phyloP scores from a whole-genome alignment of 1,139 yeast genomes.

The Saccharomyces hybrid region DNA sequence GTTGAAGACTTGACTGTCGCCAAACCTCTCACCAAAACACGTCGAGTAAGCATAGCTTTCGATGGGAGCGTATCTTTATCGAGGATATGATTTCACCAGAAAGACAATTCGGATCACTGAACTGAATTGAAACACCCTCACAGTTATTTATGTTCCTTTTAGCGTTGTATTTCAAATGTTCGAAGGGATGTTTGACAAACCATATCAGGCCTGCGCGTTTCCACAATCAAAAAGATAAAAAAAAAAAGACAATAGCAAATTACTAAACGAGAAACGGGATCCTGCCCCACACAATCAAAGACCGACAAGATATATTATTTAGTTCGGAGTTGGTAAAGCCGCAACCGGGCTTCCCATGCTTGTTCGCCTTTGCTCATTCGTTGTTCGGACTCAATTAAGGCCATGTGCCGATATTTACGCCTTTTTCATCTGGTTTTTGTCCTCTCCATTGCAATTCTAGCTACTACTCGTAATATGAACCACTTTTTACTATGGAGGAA shows the following conservation, averaged over 20 bases:
- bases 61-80: neutral
- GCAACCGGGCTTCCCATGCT: no score
- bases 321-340: no score
- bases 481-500: no score
- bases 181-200: neutral
- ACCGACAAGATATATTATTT: no score
- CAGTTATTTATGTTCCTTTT: neutral
- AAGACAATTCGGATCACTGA: neutral
- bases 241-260: neutral
- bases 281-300: no score
- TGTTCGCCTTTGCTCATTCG: no score
- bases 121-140: neutral
- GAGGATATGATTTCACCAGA: neutral
- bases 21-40: constrained; percentile 5
- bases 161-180: neutral
- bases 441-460: no score
- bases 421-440: no score
- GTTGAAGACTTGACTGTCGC: constrained; percentile 6
- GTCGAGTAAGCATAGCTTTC: neutral
- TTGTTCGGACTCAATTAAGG: no score
- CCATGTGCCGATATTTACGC: no score
- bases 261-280: no score
- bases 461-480: no score
- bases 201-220: neutral
- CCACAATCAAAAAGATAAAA: neutral